Evolutionary conservation across 768 basidiomycete genomes (phyloP).

Genomic region (Gloeostereum incarnatum): DNA sequence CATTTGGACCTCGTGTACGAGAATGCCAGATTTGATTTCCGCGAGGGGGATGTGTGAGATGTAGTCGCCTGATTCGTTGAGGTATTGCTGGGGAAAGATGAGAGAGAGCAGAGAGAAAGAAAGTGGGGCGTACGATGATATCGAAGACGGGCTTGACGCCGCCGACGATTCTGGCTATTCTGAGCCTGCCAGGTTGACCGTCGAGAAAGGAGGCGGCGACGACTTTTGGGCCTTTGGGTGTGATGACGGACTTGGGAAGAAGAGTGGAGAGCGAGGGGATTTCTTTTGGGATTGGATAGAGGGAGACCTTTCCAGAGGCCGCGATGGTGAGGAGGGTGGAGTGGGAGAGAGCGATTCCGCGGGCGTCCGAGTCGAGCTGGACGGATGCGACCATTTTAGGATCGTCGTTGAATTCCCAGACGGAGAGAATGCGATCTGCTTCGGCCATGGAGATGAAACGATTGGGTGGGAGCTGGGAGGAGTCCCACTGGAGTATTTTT

Average conservation of each 20-base stretch:
- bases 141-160: conserved; percentile 55
- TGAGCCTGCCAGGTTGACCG: conserved; percentile 31
- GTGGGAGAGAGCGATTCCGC: conserved; percentile 27
- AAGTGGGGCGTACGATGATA: conserved; percentile 36
- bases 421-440: conserved; percentile 49
- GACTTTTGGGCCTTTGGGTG: conserved; percentile 30
- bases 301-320: conserved; percentile 46
- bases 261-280: conserved; percentile 35
- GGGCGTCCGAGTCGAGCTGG: conserved; percentile 57
- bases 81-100: conserved; percentile 34
- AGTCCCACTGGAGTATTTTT: conserved; percentile 42
- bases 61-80: conserved; percentile 44
- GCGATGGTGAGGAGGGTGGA: conserved; percentile 44
- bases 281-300: conserved; percentile 45
- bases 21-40: conserved; percentile 20
- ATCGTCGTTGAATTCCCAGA: conserved; percentile 45
- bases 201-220: conserved; percentile 37
- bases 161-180: conserved; percentile 43
- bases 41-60: conserved; percentile 40
- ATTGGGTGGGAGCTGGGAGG: conserved; percentile 24
- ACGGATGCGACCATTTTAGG: conserved; percentile 47
- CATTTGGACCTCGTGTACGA: conserved; percentile 11
- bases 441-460: conserved; percentile 56
- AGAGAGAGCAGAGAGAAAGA: conserved; percentile 1
- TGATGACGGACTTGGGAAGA: conserved; percentile 38